A percentile compares a stretch with the other conserved stretches of the same genome.
phyloP scores from a whole-genome alignment of 2,329 filamentous ascomycete genomes.

The Neofusicoccum laricinum region DNA sequence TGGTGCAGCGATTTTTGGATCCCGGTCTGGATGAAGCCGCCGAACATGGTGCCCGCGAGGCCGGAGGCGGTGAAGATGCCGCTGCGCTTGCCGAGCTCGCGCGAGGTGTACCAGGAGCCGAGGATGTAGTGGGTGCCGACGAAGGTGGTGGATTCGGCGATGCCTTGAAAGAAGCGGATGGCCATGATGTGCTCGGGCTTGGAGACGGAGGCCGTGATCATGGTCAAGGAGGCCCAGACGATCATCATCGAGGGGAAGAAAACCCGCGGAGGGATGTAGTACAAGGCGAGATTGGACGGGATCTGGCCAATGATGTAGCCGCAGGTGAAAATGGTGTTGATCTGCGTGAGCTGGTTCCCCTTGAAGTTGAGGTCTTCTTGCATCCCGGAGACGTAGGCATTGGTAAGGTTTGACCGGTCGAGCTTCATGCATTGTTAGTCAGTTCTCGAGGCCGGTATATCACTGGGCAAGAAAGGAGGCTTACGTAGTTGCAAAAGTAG shows the following conservation, averaged over 20 bases:
- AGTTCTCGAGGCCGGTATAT: background rate
- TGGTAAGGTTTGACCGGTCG: conserved; percentile 41
- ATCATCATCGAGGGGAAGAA: conserved; percentile 65
- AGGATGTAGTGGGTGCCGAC: conserved; percentile 59
- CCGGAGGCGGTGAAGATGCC: conserved; percentile 62
- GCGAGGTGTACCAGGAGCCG: conserved; percentile 59
- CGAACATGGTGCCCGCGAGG: conserved; percentile 60
- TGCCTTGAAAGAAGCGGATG: conserved; percentile 54
- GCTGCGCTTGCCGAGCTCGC: conserved; percentile 60
- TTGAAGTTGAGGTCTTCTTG: conserved; percentile 38
- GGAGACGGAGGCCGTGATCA: conserved; percentile 55
- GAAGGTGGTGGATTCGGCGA: conserved; percentile 57
- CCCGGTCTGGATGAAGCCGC: conserved; percentile 60
- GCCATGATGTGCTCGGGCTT: conserved; percentile 57
- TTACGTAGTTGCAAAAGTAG: conserved; percentile 33
- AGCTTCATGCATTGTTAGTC: conserved; percentile 24
- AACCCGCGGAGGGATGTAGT: conserved; percentile 61
- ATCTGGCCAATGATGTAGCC: conserved; percentile 57
- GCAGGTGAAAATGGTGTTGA: conserved; percentile 43
- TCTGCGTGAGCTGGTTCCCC: conserved; percentile 44
- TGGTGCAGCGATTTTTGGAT: conserved; percentile 46
- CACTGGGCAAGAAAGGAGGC: background rate
- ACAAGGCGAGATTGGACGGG: conserved; percentile 60
- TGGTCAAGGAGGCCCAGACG: conserved; percentile 62
- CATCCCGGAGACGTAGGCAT: conserved; percentile 44